These are phyloP conservation scores for Hypoxylon subgilvum DNA, from an alignment of 495 filamentous ascomycete species.

Conservation along the genomic window DNA sequence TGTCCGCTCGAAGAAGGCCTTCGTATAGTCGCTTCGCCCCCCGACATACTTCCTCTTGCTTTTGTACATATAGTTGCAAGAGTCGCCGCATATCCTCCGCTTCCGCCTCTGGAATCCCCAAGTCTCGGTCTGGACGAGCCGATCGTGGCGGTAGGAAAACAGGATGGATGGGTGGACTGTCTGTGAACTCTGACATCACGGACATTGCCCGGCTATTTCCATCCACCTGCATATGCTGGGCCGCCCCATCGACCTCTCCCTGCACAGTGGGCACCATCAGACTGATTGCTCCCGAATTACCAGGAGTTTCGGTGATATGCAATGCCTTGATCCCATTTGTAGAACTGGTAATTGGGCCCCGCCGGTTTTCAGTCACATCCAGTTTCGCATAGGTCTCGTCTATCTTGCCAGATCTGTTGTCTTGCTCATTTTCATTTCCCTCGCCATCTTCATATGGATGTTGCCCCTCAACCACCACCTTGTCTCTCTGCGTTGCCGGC, in stretches of 20 bases:
- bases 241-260: constrained; percentile 57
- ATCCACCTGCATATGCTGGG: constrained; percentile 19
- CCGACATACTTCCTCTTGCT: constrained; percentile 92
- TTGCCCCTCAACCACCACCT: constrained; percentile 3
- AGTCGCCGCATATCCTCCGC: constrained; percentile 87
- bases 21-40: constrained; percentile 77
- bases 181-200: constrained; percentile 54
- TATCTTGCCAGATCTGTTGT: constrained; percentile 34
- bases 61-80: constrained; percentile 85
- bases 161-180: constrained; percentile 72
- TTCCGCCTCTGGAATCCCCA: constrained; percentile 78
- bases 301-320: neutral
- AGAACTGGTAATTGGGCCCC: neutral
- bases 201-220: constrained; percentile 46
- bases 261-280: constrained; percentile 68
- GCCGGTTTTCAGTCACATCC: neutral
- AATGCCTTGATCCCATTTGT: constrained; percentile 13
- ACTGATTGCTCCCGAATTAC: constrained; percentile 7
- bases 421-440: constrained; percentile 1
- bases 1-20: constrained; percentile 75
- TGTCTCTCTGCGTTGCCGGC: constrained; percentile 1
- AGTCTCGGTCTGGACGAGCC: constrained; percentile 75
- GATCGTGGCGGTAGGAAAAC: constrained; percentile 78
- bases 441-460: no score
- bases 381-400: constrained; percentile 5